Conservation (phyloP, 2,329 filamentous ascomycete genomes). For the Nannizzia gypsea region DNA sequence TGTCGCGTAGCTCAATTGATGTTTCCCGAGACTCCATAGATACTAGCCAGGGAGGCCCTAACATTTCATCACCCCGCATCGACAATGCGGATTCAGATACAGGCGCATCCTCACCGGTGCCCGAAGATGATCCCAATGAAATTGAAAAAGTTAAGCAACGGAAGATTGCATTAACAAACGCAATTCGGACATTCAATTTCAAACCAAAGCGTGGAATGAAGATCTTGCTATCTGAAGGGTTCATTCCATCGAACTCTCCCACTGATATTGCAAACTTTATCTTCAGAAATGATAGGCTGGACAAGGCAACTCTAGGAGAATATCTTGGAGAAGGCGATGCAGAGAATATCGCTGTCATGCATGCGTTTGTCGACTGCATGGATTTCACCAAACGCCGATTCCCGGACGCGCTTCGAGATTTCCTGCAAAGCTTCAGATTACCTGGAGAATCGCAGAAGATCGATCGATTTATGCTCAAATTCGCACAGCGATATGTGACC, state of each 20-base stretch:
- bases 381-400: slow-evolving; percentile 86
- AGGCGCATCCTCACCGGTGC: slow-evolving; percentile 52
- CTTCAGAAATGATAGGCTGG: slow-evolving; percentile 65
- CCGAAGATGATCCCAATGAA: slow-evolving; percentile 84
- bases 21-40: slow-evolving; percentile 66
- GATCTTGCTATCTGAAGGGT: slow-evolving; percentile 66
- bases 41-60: slow-evolving; percentile 37
- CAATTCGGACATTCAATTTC: slow-evolving; percentile 88
- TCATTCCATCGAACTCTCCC: slow-evolving; percentile 68
- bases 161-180: slow-evolving; percentile 84
- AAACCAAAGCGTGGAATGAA: slow-evolving; percentile 94
- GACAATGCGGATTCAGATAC: slow-evolving; percentile 44
- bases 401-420: slow-evolving; percentile 80
- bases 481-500: slow-evolving; percentile 87
- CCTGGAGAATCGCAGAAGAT: slow-evolving; percentile 98
- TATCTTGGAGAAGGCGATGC: slow-evolving; percentile 88
- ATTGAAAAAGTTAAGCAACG: slow-evolving; percentile 89
- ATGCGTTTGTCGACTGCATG: slow-evolving; percentile 92
- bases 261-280: slow-evolving; percentile 78
- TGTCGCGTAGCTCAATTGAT: slow-evolving; percentile 42
- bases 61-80: slow-evolving; percentile 47
- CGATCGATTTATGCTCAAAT: slow-evolving; percentile 98
- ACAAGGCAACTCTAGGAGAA: slow-evolving; percentile 88
- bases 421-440: slow-evolving; percentile 86
- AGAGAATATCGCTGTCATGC: slow-evolving; percentile 94